Base-by-base conservation (phyloP, 2,329 filamentous ascomycete genomes). In the Tolypocladium sp. region DNA sequence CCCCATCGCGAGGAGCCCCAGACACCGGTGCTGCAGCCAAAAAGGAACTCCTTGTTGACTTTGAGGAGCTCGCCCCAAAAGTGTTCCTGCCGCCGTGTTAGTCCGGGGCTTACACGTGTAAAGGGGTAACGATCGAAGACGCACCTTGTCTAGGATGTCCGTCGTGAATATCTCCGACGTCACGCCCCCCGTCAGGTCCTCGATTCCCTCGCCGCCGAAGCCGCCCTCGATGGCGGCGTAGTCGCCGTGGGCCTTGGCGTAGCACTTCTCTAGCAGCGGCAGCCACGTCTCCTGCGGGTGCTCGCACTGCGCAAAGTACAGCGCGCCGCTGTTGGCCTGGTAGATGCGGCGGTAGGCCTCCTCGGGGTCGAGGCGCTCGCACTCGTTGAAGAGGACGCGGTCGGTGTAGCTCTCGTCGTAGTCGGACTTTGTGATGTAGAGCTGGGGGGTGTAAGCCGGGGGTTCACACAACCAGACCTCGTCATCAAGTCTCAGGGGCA, bases 61-160 rank as follows among this genome's bases (percentile, higher is more conserved):
- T 87, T 85, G 74, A 88, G 84, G 3, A 95, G 79, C 68, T 93
- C 89, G 0, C 80, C 80, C 91, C 90, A 95, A 70, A 95, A 93
- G 37, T 68, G 62, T 38, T 77, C 74, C 66, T 70, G 27, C 15
- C 17, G 20, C 10, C 4, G 17, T 27, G 20, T 49, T 57, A 42
- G 59, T 33, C 25, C 10, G 25, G 2, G 17, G 6, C 7, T 17
- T 12, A 12, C 13, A 30, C 2, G 12, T 5, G 2, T 13, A 13
- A 30, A 30, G 27, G 8, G 7, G 22, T 9, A 17, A 17, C 20
- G 15, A 30, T 3, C 20, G 3, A 3, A 42, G 22, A 56, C 81
- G 79, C 27, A 91, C 85, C 65, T 88, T 89, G 71, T 92, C 86
- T 9, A 91, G 79, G 56, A 91, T 87, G 60, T 90, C 86, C 0